Percentiles rank a stretch among this genome's conserved stretches.
These are phyloP conservation scores for Kwoniella heveanensis DNA, from an alignment of 768 basidiomycete genomes.

Conservation along the genomic window DNA sequence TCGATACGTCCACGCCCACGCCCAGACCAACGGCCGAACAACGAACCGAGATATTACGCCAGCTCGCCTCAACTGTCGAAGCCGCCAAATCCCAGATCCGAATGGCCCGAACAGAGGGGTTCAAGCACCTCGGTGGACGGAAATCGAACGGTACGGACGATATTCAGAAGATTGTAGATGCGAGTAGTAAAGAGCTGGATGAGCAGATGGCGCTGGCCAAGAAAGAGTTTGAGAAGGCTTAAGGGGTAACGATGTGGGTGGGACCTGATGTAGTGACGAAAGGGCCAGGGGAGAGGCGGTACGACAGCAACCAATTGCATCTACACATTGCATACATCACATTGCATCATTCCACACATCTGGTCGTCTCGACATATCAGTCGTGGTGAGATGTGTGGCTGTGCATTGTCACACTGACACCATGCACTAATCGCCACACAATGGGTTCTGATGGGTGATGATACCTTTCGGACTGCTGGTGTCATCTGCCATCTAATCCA, in stretches of 20 bases:
- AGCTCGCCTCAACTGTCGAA: constrained; percentile 41
- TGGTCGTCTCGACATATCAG: no score
- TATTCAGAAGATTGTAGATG: constrained; percentile 53
- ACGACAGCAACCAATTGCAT: no score
- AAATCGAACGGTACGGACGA: constrained; percentile 41
- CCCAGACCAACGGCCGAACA: constrained; percentile 46
- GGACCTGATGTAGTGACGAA: neutral
- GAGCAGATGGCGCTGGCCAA: constrained; percentile 47
- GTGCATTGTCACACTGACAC: no score
- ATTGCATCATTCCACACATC: constrained; percentile 5
- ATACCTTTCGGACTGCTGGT: neutral
- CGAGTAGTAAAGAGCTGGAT: constrained; percentile 46
- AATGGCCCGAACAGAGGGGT: constrained; percentile 47
- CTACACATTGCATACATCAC: neutral
- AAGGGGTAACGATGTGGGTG: neutral
- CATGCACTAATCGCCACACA: neutral
- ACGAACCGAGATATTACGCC: constrained; percentile 41
- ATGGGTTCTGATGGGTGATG: no score
- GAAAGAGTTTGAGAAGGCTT: constrained; percentile 56
- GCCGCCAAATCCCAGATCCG: constrained; percentile 53
- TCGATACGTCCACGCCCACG: no score
- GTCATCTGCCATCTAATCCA: no score
- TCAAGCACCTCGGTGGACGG: constrained; percentile 48
- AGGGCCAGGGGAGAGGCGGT: neutral
- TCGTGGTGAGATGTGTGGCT: no score